Evolutionary conservation across 352 stramenopile species (phyloP).

Genomic region (Aphanomyces stellatus): DNA sequence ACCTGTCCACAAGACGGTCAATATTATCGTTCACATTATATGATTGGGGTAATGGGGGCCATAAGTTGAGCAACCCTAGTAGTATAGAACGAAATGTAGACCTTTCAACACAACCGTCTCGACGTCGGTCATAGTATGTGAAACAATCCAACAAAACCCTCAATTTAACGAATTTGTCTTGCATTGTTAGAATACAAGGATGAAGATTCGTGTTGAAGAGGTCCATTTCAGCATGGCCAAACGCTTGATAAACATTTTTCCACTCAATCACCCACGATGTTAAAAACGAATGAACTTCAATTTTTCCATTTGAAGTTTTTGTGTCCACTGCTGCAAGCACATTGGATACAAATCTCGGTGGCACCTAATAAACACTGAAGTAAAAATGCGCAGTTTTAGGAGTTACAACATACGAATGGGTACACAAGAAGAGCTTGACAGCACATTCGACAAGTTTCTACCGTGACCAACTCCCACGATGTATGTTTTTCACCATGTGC

Average conservation of each 20-base stretch:
- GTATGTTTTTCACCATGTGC: neutral
- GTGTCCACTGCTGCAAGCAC: neutral
- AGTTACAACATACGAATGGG: neutral
- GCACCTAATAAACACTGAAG: neutral
- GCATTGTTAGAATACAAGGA: neutral
- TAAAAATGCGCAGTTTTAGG: neutral
- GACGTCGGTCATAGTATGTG: constrained; percentile 11
- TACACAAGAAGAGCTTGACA: neutral
- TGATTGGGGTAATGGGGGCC: neutral
- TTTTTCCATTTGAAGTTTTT: neutral
- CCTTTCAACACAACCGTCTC: constrained; percentile 12
- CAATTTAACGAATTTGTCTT: neutral
- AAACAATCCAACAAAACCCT: constrained; percentile 11
- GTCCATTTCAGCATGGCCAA: neutral
- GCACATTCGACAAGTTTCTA: neutral
- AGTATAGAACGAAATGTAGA: neutral
- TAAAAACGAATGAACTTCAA: constrained; percentile 16
- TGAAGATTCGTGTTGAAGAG: neutral
- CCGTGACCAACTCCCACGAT: neutral
- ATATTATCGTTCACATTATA: neutral
- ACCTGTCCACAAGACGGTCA: neutral
- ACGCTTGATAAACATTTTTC: neutral
- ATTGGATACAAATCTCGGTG: neutral
- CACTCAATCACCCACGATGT: neutral
- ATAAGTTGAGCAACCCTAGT: constrained; percentile 3